Conservation (phyloP, 768 basidiomycete genomes). For the Trametes sanguinea region DNA sequence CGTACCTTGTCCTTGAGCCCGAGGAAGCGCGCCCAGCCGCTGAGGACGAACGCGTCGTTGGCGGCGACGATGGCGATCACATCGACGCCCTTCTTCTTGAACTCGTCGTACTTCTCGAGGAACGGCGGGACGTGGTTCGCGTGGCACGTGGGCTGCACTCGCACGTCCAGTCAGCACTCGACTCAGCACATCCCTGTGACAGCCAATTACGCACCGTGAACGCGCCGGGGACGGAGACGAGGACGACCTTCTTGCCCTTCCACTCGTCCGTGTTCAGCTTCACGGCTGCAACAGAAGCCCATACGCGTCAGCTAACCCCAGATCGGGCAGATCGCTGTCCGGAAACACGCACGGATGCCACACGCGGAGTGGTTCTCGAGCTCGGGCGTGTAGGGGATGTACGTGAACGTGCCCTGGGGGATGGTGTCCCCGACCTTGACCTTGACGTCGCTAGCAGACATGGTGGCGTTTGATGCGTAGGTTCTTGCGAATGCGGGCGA, state of each 20-base stretch:
- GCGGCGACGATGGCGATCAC: slow-evolving; percentile 72
- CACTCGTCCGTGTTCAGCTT: slow-evolving; percentile 60
- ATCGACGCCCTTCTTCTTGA: slow-evolving; percentile 76
- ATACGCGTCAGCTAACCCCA: not conserved
- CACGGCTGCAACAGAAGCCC: slow-evolving; percentile 42
- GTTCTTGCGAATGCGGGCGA: slow-evolving; percentile 2
- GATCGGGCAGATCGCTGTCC: slow-evolving; percentile 5
- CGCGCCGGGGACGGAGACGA: slow-evolving; percentile 79
- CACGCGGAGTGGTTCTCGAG: slow-evolving; percentile 66
- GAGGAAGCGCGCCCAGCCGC: slow-evolving; percentile 37
- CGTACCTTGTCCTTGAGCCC: slow-evolving; percentile 61
- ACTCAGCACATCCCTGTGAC: not conserved
- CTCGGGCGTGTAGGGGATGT: slow-evolving; percentile 62
- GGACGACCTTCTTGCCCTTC: slow-evolving; percentile 81
- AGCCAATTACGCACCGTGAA: slow-evolving; percentile 59
- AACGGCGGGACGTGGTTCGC: slow-evolving; percentile 53
- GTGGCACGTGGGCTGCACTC: slow-evolving; percentile 38
- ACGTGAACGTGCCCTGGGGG: slow-evolving; percentile 46
- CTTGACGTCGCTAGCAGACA: slow-evolving; percentile 26
- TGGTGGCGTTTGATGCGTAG: slow-evolving; percentile 17
- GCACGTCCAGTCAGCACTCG: not conserved
- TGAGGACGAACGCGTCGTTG: slow-evolving; percentile 80
- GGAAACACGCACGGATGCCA: slow-evolving; percentile 57
- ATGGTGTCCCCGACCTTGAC: slow-evolving; percentile 56
- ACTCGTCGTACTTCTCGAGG: slow-evolving; percentile 64